Evolutionary conservation across 2,329 filamentous ascomycete species (phyloP).

Genomic region (Calonectria fujianensis): DNA sequence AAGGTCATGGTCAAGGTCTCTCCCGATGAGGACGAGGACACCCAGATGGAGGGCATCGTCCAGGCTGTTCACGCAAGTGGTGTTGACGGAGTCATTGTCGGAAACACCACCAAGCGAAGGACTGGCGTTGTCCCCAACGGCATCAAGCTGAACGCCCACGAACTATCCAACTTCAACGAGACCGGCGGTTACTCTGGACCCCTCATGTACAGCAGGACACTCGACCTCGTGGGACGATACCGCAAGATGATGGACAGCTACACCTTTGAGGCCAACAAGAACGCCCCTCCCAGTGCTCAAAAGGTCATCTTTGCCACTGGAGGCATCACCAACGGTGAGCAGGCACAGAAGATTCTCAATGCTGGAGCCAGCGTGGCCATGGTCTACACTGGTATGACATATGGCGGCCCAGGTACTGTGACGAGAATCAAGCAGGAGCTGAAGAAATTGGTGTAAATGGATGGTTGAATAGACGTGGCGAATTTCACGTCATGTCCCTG

Average conservation of each 20-base stretch:
- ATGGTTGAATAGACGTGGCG: constrained; percentile 28
- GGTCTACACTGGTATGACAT: constrained; percentile 87
- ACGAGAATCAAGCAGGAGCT: constrained; percentile 80
- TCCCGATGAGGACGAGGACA: constrained; percentile 91
- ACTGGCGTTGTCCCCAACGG: constrained; percentile 81
- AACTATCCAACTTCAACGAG: constrained; percentile 82
- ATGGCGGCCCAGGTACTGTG: constrained; percentile 78
- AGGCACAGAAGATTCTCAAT: constrained; percentile 88
- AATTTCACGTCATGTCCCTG: constrained; percentile 32
- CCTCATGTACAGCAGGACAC: constrained; percentile 87
- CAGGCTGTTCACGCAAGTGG: constrained; percentile 88
- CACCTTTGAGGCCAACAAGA: constrained; percentile 56
- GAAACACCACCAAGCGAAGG: constrained; percentile 94
- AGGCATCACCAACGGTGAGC: constrained; percentile 90
- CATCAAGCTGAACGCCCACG: constrained; percentile 77
- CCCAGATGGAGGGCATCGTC: constrained; percentile 91
- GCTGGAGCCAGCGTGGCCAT: constrained; percentile 94
- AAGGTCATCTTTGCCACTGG: constrained; percentile 97
- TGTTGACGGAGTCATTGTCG: constrained; percentile 96
- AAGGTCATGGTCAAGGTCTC: constrained; percentile 98
- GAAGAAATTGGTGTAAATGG: constrained; percentile 63
- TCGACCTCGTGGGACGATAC: constrained; percentile 87
- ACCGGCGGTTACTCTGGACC: constrained; percentile 94
- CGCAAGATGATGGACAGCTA: constrained; percentile 78
- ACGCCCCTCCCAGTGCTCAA: constrained; percentile 62